A percentile compares a stretch with the other conserved stretches of the same genome.
phyloP scores from a whole-genome alignment of 2,329 filamentous ascomycete species.

The Zymoseptoria passerinii region DNA sequence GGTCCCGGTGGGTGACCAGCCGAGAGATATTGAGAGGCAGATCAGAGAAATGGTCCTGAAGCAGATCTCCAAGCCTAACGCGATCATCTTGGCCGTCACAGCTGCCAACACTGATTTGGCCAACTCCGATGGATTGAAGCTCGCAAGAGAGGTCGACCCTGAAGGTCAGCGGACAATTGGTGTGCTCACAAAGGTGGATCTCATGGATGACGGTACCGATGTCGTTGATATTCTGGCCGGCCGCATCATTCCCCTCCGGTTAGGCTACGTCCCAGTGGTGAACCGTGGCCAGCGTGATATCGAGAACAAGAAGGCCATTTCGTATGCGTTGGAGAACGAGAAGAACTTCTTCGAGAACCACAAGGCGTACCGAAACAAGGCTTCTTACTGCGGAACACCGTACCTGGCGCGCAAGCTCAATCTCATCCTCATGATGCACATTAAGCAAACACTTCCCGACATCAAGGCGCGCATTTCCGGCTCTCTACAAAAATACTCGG shows the following conservation, averaged over 20 bases:
- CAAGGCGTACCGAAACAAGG: slow-evolving; percentile 98
- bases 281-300: slow-evolving; percentile 98
- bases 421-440: slow-evolving; percentile 99
- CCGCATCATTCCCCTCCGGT: slow-evolving; percentile 85
- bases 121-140: slow-evolving; percentile 94
- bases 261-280: slow-evolving; percentile 95
- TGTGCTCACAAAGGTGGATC: slow-evolving; percentile 95
- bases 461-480: slow-evolving; percentile 96
- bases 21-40: slow-evolving; percentile 90
- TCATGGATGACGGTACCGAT: slow-evolving; percentile 98
- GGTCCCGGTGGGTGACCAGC: slow-evolving; percentile 92
- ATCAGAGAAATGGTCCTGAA: slow-evolving; percentile 98
- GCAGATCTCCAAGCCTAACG: slow-evolving; percentile 97
- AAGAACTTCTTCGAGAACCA: slow-evolving; percentile 98
- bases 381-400: slow-evolving; percentile 94
- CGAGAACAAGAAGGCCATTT: slow-evolving; percentile 94
- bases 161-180: slow-evolving; percentile 97
- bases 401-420: slow-evolving; percentile 96
- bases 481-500: slow-evolving; percentile 82
- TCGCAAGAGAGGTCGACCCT: slow-evolving; percentile 92
- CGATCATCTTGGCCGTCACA: slow-evolving; percentile 93
- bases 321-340: slow-evolving; percentile 82
- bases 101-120: slow-evolving; percentile 96
- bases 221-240: slow-evolving; percentile 98
- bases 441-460: slow-evolving; percentile 97